phyloP scores from a whole-genome alignment of 257 asterid species.

The Galeopsis tetrahit region DNA sequence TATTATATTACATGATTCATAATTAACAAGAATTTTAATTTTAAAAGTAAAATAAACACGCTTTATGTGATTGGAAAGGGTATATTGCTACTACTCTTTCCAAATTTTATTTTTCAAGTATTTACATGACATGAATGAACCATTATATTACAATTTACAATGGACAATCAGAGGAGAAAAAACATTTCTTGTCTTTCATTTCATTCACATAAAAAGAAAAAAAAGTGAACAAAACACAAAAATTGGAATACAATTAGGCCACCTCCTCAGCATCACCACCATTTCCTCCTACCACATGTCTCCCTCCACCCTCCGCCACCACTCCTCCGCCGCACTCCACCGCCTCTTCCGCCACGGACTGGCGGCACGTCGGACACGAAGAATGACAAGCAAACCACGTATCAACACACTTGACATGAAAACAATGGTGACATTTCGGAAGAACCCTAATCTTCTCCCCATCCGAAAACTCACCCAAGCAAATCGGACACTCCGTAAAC shows the following conservation, averaged over 20 bases:
- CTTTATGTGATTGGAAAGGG: no score
- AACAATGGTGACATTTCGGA: slow-evolving; percentile 75
- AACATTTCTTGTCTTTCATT: neutral
- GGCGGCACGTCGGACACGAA: slow-evolving; percentile 85
- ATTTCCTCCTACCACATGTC: slow-evolving; percentile 29
- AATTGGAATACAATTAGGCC: slow-evolving; percentile 35
- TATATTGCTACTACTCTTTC: no score
- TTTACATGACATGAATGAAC: slow-evolving; percentile 11
- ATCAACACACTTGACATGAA: slow-evolving; percentile 73
- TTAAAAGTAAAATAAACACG: no score
- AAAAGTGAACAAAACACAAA: neutral
- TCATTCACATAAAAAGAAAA: neutral
- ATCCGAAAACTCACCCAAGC: slow-evolving; percentile 70
- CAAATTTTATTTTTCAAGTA: neutral
- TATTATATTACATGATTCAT: no score
- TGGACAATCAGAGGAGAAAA: neutral
- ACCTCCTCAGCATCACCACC: slow-evolving; percentile 49
- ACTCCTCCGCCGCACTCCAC: slow-evolving; percentile 33
- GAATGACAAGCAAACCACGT: slow-evolving; percentile 75
- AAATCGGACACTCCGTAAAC: slow-evolving; percentile 73
- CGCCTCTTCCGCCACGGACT: slow-evolving; percentile 50
- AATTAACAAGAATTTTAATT: no score
- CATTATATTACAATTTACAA: neutral
- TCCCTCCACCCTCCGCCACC: slow-evolving; percentile 39
- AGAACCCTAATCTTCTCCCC: slow-evolving; percentile 77